These are phyloP conservation scores for Syncephalastrum monosporum DNA, from an alignment of 371 early-diverging fungal genomes.

Conservation along the genomic window DNA sequence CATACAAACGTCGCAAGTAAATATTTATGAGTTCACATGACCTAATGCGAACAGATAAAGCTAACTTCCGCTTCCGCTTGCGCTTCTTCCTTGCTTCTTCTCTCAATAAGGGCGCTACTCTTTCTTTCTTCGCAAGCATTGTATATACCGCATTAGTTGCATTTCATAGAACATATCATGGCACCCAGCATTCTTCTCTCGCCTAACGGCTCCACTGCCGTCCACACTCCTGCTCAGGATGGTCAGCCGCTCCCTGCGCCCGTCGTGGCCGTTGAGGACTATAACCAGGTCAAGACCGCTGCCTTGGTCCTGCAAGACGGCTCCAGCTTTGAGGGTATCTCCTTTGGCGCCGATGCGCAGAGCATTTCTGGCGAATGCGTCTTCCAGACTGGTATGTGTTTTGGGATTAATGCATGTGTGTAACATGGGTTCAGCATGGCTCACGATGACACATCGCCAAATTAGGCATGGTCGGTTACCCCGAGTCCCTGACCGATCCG, in stretches of 20 bases:
- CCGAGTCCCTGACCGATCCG: slow-evolving; percentile 96
- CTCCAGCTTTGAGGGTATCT: slow-evolving; percentile 81
- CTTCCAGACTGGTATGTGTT: slow-evolving; percentile 88
- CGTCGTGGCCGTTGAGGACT: slow-evolving; percentile 50
- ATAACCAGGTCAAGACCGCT: slow-evolving; percentile 53
- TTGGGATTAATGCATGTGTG: slow-evolving; percentile 5
- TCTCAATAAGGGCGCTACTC: background rate
- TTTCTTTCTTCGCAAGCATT: background rate
- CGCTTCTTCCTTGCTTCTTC: background rate
- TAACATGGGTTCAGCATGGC: background rate
- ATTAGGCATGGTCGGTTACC: slow-evolving; percentile 72
- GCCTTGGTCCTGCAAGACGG: slow-evolving; percentile 85
- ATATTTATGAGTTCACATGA: slow-evolving; percentile 1
- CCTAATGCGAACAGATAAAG: too few relatives aligned
- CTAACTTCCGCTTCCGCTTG: too few relatives aligned
- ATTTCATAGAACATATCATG: slow-evolving; percentile 23
- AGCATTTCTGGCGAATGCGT: slow-evolving; percentile 95
- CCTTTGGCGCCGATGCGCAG: slow-evolving; percentile 88
- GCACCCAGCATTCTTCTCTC: slow-evolving; percentile 38
- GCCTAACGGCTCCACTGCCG: slow-evolving; percentile 30
- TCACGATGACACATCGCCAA: slow-evolving; percentile 18
- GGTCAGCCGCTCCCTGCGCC: slow-evolving; percentile 39
- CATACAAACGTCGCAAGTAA: slow-evolving; percentile 7
- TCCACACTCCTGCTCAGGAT: slow-evolving; percentile 17
- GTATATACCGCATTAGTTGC: slow-evolving; percentile 9